Conservation (phyloP, 179 eudicot genomes). For the Corrigiola litoralis region DNA sequence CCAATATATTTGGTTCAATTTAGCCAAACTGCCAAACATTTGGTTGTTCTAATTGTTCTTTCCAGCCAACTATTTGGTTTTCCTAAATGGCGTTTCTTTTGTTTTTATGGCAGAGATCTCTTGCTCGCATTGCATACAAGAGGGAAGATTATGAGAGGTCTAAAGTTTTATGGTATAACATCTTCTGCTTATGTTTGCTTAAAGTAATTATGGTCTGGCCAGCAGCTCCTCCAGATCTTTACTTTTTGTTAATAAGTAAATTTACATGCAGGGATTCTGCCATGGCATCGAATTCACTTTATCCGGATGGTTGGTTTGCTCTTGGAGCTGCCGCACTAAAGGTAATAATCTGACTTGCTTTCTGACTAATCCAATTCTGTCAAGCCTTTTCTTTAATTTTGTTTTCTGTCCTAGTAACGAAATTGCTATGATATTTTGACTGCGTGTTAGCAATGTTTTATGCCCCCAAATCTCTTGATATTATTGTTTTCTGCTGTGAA, state of each 20-base stretch:
- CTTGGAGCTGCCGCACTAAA: constrained; percentile 94
- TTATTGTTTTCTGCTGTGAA: not conserved
- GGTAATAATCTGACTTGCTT: constrained; percentile 29
- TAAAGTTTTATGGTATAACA: constrained; percentile 33
- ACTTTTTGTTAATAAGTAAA: not conserved
- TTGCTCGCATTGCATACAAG: constrained; percentile 89
- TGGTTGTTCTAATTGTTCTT: no score
- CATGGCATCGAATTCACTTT: constrained; percentile 79
- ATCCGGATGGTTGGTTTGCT: constrained; percentile 98
- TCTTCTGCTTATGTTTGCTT: not conserved
- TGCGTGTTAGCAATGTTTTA: not conserved
- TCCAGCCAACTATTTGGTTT: not conserved
- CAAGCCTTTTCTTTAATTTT: not conserved
- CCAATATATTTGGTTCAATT: no score
- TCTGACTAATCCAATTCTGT: not conserved
- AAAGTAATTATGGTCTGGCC: not conserved
- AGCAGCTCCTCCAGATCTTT: not conserved
- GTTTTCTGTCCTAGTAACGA: not conserved
- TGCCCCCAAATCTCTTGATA: not conserved
- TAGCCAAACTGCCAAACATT: no score
- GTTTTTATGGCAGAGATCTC: constrained; percentile 56
- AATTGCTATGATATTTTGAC: not conserved
- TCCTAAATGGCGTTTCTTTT: not conserved
- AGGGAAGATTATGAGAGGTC: constrained; percentile 76
- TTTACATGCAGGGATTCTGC: constrained; percentile 69